Percentiles rank a stretch among this genome's conserved stretches.
Conservation (phyloP, 805 yeast genomes). For the Scheffersomyces spartinae region DNA sequence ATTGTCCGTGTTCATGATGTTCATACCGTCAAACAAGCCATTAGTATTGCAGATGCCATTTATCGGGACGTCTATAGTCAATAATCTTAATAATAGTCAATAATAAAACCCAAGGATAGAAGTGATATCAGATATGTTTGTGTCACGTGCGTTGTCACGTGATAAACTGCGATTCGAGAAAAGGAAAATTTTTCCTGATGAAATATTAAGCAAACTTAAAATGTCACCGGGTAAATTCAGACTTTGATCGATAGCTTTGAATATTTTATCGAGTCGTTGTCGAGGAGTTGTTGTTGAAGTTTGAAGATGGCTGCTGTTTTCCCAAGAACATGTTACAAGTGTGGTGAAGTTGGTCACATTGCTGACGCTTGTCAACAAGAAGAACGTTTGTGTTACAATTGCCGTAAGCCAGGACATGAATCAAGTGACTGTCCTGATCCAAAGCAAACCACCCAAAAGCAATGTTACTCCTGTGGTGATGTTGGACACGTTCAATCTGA, state of each 20-base stretch:
- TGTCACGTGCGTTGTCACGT: too few species aligned
- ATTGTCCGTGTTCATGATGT: slow-evolving; percentile 87
- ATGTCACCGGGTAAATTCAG: too few species aligned
- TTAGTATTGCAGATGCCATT: slow-evolving; percentile 63
- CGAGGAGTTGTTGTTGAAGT: too few species aligned
- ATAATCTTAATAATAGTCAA: too few species aligned
- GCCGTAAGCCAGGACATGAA: slow-evolving; percentile 83
- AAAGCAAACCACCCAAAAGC: slow-evolving; percentile 72
- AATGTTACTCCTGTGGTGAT: slow-evolving; percentile 89
- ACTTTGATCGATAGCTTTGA: too few species aligned
- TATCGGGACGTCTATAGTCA: too few species aligned
- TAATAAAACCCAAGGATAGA: too few species aligned
- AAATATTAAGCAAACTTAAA: too few species aligned
- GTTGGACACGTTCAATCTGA: slow-evolving; percentile 83
- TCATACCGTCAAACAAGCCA: slow-evolving; percentile 32
- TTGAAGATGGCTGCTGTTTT: slow-evolving; percentile 31
- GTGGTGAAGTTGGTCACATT: slow-evolving; percentile 86
- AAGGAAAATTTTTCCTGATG: too few species aligned
- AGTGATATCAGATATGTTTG: too few species aligned
- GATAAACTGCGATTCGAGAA: too few species aligned
- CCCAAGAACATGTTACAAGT: slow-evolving; percentile 80
- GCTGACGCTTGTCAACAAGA: slow-evolving; percentile 81
- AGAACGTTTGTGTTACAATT: slow-evolving; percentile 86
- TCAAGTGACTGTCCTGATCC: slow-evolving; percentile 84
- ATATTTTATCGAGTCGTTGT: too few species aligned